Evolutionary conservation across 2,329 filamentous ascomycete species (phyloP), one percentile per base, ranked within the genome.

Genomic region (Ambrosiella cleistominuta): DNA sequence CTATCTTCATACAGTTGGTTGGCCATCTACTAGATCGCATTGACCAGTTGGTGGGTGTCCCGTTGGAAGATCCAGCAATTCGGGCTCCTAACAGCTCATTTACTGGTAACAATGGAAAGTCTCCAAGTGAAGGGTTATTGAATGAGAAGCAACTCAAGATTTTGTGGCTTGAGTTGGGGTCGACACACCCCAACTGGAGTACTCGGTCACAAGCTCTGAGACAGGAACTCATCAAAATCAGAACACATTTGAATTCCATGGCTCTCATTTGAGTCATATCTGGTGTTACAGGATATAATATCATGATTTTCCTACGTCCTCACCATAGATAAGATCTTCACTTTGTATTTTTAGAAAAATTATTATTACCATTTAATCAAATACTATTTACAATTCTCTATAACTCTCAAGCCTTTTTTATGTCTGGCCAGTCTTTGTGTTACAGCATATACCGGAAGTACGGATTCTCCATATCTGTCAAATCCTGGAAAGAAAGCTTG

Each of bases 401-500:
- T n/a, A 12, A 42, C n/a, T 2, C 9, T 11, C 40, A 42, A 42
- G 40, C 11, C 40, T 42, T 12, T 42, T 42, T 11, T 42, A 42
- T 11, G 2, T 12, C 2, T 42, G 11, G 8, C 7, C 17, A 27
- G 35, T 51, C 8, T 27, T 27, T 51, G n/a, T 27, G 7, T 49
- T n/a, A 60, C 38, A 60, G 47, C 2, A 75, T 77, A 62, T 86
- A 86, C 63, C 75, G 71, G 63, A 86, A 86, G 64, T 82, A 82
- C 1, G 75, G 74, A 63, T 86, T 86, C 67, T 86, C 72, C 66
- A 78, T 80, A 63, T 86, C 83, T 0, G 83, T 86, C 62, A 85
- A 67, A 65, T 86, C 82, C 57, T 79, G 74, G 60, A 86, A 87
- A 0, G 82, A 82, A 56, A 83, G 65, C 62, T 79, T 79, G 52